Conservation (phyloP, 805 yeast genomes). For the Candida maesae region DNA sequence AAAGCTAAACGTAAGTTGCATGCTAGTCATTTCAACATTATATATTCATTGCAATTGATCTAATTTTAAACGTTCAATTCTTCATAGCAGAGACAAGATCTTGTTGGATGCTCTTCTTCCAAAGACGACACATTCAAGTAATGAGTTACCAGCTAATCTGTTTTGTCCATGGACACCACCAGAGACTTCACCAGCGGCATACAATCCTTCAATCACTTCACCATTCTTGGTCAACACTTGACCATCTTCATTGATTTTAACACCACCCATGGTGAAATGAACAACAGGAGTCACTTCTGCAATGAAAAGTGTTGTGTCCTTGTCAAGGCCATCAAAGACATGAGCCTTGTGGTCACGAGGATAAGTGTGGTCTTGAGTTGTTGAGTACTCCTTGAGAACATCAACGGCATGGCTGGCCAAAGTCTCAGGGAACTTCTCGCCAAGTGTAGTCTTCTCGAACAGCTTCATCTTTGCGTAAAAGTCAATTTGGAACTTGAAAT, state of each 20-base stretch:
- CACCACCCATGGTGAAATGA: constrained; percentile 70
- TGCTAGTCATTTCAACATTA: too few species aligned
- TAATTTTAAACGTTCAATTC: too few species aligned
- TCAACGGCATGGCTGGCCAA: constrained; percentile 23
- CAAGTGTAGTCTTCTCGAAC: constrained; percentile 28
- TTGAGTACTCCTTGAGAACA: constrained; percentile 20
- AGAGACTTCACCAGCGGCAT: constrained; percentile 64
- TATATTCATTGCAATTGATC: too few species aligned
- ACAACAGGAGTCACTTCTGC: constrained; percentile 59
- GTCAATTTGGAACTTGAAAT: constrained; percentile 45
- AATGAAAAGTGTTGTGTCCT: constrained; percentile 34
- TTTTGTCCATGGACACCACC: constrained; percentile 69
- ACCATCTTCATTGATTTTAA: constrained; percentile 46
- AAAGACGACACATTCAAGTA: constrained; percentile 38
- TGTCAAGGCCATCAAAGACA: constrained; percentile 27
- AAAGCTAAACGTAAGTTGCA: too few species aligned
- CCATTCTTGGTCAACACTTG: constrained; percentile 37
- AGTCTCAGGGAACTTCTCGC: constrained; percentile 29
- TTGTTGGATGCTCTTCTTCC: constrained; percentile 42
- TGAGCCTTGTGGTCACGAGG: constrained; percentile 35
- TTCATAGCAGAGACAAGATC: not conserved
- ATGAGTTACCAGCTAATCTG: constrained; percentile 38
- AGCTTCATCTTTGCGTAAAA: constrained; percentile 44
- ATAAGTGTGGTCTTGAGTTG: constrained; percentile 28
- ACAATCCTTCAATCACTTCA: constrained; percentile 39